A percentile compares a stretch with the other conserved stretches of the same genome.
Evolutionary conservation across 495 filamentous ascomycete genomes (phyloP).

Genomic region (Diplogelasinospora grovesii): DNA sequence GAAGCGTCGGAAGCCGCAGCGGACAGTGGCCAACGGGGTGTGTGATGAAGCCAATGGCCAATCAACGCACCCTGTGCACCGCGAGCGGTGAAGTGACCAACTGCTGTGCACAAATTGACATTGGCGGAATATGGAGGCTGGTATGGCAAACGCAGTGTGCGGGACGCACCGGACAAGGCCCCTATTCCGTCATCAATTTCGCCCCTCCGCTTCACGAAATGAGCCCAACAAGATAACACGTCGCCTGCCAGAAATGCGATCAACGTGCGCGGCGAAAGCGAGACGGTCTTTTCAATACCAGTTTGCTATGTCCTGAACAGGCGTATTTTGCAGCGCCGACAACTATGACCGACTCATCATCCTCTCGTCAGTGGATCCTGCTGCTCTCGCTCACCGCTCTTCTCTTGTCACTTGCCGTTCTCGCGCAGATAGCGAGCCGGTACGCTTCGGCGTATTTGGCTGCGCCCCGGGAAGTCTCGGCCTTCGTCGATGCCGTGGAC

Average conservation of each 20-base stretch:
- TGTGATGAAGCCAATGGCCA: no score
- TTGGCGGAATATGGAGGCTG: no score
- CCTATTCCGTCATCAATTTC: conserved; percentile 12
- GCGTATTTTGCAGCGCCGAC: conserved; percentile 1
- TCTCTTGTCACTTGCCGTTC: conserved; percentile 36
- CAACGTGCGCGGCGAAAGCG: no score
- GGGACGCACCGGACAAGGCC: no score
- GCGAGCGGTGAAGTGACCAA: conserved; percentile 1
- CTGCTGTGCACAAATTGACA: no score
- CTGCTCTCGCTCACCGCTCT: conserved; percentile 43
- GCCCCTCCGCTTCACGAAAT: neutral
- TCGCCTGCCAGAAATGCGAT: no score
- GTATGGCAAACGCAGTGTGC: no score
- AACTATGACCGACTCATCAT: conserved; percentile 34
- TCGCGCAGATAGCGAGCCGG: conserved; percentile 33
- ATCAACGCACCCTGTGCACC: no score
- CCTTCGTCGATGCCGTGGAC: conserved; percentile 45
- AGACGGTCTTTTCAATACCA: no score
- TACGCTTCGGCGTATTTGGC: conserved; percentile 41
- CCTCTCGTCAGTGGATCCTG: conserved; percentile 37
- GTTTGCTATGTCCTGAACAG: conserved; percentile 5
- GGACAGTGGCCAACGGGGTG: no score
- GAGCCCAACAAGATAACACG: no score
- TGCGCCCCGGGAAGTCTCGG: conserved; percentile 42
- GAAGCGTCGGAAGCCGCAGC: no score